These are phyloP conservation scores for Dovyalis caffra DNA, from an alignment of 345 rosid species.

Conservation along the genomic window DNA sequence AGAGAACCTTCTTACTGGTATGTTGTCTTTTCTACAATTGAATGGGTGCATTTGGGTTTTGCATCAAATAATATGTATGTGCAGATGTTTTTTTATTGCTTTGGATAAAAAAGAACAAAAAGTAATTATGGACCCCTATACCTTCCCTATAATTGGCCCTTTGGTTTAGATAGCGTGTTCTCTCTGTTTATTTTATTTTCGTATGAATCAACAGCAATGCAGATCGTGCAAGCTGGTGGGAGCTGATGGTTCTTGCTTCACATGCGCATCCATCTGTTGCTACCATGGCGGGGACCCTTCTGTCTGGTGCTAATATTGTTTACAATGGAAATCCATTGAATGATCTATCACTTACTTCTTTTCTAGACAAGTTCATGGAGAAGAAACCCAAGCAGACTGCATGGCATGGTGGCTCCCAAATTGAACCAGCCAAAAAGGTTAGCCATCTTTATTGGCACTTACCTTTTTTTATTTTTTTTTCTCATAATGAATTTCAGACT, in stretches of 20 bases:
- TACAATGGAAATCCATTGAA: constrained; percentile 87
- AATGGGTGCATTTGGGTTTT: neutral
- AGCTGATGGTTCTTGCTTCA: constrained; percentile 74
- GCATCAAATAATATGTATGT: neutral
- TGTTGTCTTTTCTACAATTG: neutral
- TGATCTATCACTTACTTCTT: constrained; percentile 75
- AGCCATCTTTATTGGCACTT: constrained; percentile 1
- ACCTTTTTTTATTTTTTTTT: neutral
- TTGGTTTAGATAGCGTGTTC: neutral
- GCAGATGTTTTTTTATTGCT: neutral
- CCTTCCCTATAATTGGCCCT: no score
- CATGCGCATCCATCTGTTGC: constrained; percentile 95
- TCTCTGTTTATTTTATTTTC: constrained; percentile 2
- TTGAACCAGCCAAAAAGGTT: constrained; percentile 95
- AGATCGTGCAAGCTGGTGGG: constrained; percentile 91
- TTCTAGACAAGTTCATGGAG: constrained; percentile 97
- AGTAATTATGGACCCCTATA: no score
- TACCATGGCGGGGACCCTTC: constrained; percentile 94
- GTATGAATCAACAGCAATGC: constrained; percentile 59
- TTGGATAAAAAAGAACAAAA: neutral
- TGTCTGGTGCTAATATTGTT: constrained; percentile 79
- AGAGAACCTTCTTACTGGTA: constrained; percentile 94
- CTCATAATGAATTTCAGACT: neutral
- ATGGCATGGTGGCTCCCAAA: constrained; percentile 98
- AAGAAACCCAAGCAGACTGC: constrained; percentile 78